Conservation (phyloP, 352 stramenopile genomes). For the Pythium coloratum region DNA sequence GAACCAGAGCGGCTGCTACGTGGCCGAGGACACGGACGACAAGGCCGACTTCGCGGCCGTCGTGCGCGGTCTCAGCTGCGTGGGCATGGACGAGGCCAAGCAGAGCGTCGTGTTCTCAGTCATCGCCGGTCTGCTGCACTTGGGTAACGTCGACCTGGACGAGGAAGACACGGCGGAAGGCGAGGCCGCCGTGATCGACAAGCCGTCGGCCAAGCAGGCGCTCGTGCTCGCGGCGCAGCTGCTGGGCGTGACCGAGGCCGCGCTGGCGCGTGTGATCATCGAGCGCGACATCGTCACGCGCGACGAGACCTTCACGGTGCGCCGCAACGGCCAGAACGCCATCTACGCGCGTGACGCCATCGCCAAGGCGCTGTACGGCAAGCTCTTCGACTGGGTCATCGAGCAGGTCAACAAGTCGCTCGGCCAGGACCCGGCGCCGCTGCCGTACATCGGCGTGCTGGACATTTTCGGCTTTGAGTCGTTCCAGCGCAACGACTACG, state of each 20-base stretch:
- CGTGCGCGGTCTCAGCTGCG: slow-evolving; percentile 68
- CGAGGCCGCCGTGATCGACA: slow-evolving; percentile 75
- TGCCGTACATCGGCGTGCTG: slow-evolving; percentile 90
- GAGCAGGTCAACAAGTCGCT: slow-evolving; percentile 89
- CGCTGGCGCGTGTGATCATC: slow-evolving; percentile 81
- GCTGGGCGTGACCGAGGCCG: slow-evolving; percentile 62
- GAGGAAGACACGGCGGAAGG: slow-evolving; percentile 85
- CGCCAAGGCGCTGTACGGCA: slow-evolving; percentile 92
- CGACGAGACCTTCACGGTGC: slow-evolving; percentile 82
- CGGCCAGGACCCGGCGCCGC: slow-evolving; percentile 66
- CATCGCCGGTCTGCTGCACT: slow-evolving; percentile 93
- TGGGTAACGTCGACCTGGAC: slow-evolving; percentile 96
- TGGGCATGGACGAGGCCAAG: slow-evolving; percentile 68
- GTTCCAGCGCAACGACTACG: slow-evolving; percentile 90
- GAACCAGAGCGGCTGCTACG: slow-evolving; percentile 93
- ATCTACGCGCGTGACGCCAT: slow-evolving; percentile 91
- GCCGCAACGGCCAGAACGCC: slow-evolving; percentile 78
- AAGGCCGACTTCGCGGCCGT: slow-evolving; percentile 74
- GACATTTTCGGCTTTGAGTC: slow-evolving; percentile 93
- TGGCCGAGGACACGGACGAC: slow-evolving; percentile 92
- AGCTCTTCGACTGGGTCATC: slow-evolving; percentile 94
- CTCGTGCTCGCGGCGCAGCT: slow-evolving; percentile 55
- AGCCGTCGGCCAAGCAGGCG: slow-evolving; percentile 60
- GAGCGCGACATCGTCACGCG: slow-evolving; percentile 85
- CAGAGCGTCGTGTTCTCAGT: slow-evolving; percentile 91